phyloP scores from a whole-genome alignment of 208 protist genomes.

The Crithidia fasciculata region DNA sequence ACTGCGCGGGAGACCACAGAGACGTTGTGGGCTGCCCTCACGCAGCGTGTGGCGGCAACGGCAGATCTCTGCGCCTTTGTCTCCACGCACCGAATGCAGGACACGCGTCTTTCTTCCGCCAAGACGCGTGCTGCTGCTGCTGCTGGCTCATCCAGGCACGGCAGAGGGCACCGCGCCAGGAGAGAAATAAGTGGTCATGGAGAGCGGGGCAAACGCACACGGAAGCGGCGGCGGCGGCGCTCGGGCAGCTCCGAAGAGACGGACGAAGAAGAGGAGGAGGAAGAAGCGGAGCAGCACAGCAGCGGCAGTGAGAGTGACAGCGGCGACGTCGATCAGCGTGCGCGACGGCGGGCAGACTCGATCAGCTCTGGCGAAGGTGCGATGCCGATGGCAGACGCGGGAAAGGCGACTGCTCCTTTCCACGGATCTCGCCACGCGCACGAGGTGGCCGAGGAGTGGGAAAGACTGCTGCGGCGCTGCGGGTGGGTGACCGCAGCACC shows the following conservation, averaged over 20 bases:
- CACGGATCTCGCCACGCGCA: slow-evolving; percentile 26
- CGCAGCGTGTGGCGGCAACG: slow-evolving; percentile 32
- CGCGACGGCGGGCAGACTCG: neutral
- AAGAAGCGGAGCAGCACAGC: neutral
- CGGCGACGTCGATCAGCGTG: neutral
- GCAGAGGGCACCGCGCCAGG: neutral
- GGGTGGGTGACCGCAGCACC: slow-evolving; percentile 34
- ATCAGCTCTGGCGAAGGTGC: neutral
- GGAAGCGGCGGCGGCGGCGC: slow-evolving; percentile 5
- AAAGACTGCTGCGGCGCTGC: slow-evolving; percentile 25
- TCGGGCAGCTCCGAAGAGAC: neutral
- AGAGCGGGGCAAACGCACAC: no score
- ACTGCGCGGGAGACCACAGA: neutral
- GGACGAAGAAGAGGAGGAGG: neutral
- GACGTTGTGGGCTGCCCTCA: slow-evolving; percentile 25
- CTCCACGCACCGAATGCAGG: slow-evolving; percentile 15
- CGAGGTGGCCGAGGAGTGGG: slow-evolving; percentile 33
- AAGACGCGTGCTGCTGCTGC: neutral
- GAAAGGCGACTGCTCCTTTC: neutral
- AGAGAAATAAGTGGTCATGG: no score
- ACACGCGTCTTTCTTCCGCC: neutral
- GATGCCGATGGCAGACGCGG: no score
- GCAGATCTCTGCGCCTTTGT: slow-evolving; percentile 24
- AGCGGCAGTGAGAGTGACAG: neutral
- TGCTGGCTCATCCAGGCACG: neutral